Conservation (phyloP, 345 rosid genomes). For the Schrenkiella parvula region DNA sequence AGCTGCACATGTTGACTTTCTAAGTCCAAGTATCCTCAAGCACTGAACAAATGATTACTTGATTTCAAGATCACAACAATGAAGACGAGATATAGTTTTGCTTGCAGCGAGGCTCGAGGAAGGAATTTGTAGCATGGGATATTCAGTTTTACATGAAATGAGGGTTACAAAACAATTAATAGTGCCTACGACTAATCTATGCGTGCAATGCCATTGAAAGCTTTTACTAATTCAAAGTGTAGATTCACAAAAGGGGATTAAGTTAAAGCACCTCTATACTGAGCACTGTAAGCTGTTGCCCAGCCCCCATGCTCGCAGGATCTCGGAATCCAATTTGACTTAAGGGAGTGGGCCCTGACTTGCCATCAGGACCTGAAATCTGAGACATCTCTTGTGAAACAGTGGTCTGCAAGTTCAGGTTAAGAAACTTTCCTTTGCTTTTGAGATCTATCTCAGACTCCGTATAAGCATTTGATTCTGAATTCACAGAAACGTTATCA, state of each 20-base stretch:
- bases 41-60: neutral
- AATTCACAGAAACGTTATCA: slow-evolving; percentile 24
- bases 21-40: slow-evolving; percentile 13
- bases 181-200: slow-evolving; percentile 1
- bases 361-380: slow-evolving; percentile 81
- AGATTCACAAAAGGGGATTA: slow-evolving; percentile 1
- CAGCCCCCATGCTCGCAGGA: slow-evolving; percentile 94
- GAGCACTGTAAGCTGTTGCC: slow-evolving; percentile 82
- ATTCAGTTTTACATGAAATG: neutral
- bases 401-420: slow-evolving; percentile 29
- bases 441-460: slow-evolving; percentile 28
- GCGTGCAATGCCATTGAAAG: neutral
- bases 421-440: slow-evolving; percentile 35
- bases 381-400: slow-evolving; percentile 65
- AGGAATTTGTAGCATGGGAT: neutral
- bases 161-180: neutral
- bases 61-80: neutral
- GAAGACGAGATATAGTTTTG: neutral
- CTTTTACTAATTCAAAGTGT: neutral
- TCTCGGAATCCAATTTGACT: slow-evolving; percentile 96
- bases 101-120: neutral
- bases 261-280: slow-evolving; percentile 74
- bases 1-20: neutral
- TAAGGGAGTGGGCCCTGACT: slow-evolving; percentile 75
- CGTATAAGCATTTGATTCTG: slow-evolving; percentile 28